phyloP scores from a whole-genome alignment of 2,329 filamentous ascomycete genomes.

The Myrmaecium sp. region DNA sequence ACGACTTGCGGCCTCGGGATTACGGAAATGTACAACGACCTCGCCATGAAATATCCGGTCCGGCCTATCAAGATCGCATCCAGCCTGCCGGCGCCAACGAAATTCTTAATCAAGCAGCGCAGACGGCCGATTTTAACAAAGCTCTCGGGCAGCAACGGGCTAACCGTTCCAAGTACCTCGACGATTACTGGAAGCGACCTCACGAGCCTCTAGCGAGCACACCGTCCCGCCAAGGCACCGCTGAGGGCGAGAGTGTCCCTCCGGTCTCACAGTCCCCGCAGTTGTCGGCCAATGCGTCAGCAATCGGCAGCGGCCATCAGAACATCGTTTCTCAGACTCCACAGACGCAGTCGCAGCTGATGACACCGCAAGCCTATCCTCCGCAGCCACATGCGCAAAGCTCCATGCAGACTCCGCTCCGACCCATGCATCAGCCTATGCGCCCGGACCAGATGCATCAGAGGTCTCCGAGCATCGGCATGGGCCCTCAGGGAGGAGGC shows the following conservation, averaged over 20 bases:
- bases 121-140: slow-evolving; percentile 84
- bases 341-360: slow-evolving; percentile 43
- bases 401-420: slow-evolving; percentile 48
- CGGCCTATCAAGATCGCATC: slow-evolving; percentile 69
- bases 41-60: slow-evolving; percentile 74
- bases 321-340: slow-evolving; percentile 39
- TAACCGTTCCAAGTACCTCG: slow-evolving; percentile 62
- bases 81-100: slow-evolving; percentile 61
- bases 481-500: slow-evolving; percentile 18
- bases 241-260: slow-evolving; percentile 21
- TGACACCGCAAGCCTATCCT: slow-evolving; percentile 49
- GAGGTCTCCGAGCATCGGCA: slow-evolving; percentile 41
- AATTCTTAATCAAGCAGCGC: slow-evolving; percentile 69
- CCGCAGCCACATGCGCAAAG: slow-evolving; percentile 45
- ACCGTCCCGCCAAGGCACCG: slow-evolving; percentile 20
- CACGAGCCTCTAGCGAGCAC: slow-evolving; percentile 56
- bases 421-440: slow-evolving; percentile 47
- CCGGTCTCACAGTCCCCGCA: slow-evolving; percentile 30
- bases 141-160: slow-evolving; percentile 63
- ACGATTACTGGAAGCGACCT: slow-evolving; percentile 65
- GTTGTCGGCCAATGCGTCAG: slow-evolving; percentile 41
- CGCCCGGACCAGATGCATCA: slow-evolving; percentile 46
- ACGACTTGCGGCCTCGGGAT: slow-evolving; percentile 60
- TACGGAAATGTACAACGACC: slow-evolving; percentile 72
- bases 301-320: slow-evolving; percentile 38